Base-by-base conservation (phyloP, 1,139 yeast species). In the Geotrichum europaeum region DNA sequence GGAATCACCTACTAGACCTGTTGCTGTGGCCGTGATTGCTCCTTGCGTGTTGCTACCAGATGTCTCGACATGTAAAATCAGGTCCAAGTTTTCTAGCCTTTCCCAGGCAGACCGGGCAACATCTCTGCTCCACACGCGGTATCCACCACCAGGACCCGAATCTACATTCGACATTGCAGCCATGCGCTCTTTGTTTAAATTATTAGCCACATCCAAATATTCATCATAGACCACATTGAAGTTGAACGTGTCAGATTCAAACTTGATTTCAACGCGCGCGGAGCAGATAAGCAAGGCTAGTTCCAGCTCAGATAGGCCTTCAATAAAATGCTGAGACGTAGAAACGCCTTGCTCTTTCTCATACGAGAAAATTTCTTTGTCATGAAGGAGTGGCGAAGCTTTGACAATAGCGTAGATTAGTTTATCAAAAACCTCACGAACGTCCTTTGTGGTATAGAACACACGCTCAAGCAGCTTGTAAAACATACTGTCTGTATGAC, bases 221-320 rank as follows among this genome's bases (percentile, higher is more conserved):
- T 94, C 98, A 50, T 84, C 84, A 70, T 86, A 87, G 0, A 87
- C 88, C 64, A 90, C 77, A 66, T 87, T 89, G 73, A 91, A 86
- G 71, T 90, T 92, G 51, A 75, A 68, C 4, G 69, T 66, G 5
- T 78, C 83, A 18, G 84, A 74, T 45, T 82, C 85, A 47, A 80
- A 81, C 67, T 85, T 86, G 61, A 83, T 79, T 24, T 84, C 77
- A 63, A 87, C 85, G 51, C 97, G 77, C 0, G 95, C 87, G 0
- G 92, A 87, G 51, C 91, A 84, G 5, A 91, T 83, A 9, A 88
- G 75, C 47, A 92, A 70, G 9, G 87, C 80, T 56, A 86, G 70
- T 69, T 92, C 97, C 30, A 88, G 72, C 58, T 85, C 86, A 1
- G 96, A 85, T 34, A 90, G 72, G 0, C 86, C 77, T 7, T 75